phyloP scores from a whole-genome alignment of 371 early-diverging fungal genomes.

The Circinella umbellata region DNA sequence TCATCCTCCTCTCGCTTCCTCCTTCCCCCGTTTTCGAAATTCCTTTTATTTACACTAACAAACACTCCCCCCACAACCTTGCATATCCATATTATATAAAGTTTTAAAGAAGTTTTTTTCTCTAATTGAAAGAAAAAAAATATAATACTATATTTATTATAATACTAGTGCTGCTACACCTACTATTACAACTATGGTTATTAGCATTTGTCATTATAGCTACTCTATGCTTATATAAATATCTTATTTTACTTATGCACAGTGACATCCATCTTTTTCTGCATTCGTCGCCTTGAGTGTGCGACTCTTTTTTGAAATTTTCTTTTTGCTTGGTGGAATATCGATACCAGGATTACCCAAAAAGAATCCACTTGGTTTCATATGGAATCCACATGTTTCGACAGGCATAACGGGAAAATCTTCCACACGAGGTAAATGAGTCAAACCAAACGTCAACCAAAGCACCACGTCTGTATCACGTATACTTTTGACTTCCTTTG shows the following conservation, averaged over 20 bases:
- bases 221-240: too few relatives aligned
- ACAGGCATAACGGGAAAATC: conserved; percentile 60
- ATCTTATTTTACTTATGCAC: too few relatives aligned
- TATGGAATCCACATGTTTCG: conserved; percentile 48
- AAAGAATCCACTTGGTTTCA: conserved; percentile 31
- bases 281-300: too few relatives aligned
- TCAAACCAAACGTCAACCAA: conserved; percentile 54
- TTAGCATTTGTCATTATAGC: too few relatives aligned
- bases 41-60: neutral
- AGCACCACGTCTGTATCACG: conserved; percentile 45
- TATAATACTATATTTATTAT: too few relatives aligned
- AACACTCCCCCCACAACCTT: neutral
- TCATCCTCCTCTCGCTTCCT: neutral
- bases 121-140: too few relatives aligned
- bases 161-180: too few relatives aligned
- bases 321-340: conserved; percentile 40
- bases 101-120: too few relatives aligned
- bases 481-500: conserved; percentile 26
- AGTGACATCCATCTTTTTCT: too few relatives aligned
- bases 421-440: conserved; percentile 49
- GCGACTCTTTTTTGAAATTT: neutral
- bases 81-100: too few relatives aligned
- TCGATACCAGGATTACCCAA: conserved; percentile 44
- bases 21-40: neutral
- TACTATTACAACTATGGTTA: too few relatives aligned